These are phyloP conservation scores for Chimonanthus praecox DNA, from an alignment of 164 flowering plant genomes.

Conservation along the genomic window DNA sequence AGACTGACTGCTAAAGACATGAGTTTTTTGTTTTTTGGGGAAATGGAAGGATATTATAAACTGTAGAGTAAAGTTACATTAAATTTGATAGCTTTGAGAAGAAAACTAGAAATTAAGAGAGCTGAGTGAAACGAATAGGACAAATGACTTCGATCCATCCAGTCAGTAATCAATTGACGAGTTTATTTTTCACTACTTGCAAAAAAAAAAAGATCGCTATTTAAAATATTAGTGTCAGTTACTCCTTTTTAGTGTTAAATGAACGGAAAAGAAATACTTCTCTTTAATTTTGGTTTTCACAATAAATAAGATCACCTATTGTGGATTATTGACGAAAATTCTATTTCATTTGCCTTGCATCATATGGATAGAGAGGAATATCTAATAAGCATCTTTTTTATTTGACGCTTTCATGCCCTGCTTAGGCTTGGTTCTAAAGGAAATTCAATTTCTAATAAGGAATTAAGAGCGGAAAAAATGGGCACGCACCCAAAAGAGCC, in stretches of 20 bases:
- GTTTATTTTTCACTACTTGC: neutral
- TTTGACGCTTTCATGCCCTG: neutral
- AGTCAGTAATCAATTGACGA: neutral
- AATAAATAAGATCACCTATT: neutral
- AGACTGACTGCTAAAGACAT: too few relatives aligned
- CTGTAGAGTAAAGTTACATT: too few relatives aligned
- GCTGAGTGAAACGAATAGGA: neutral
- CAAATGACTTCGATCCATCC: neutral
- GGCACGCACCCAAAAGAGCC: conserved; percentile 31
- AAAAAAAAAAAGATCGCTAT: neutral
- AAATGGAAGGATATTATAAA: too few relatives aligned
- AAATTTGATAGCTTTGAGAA: too few relatives aligned
- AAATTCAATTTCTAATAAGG: neutral
- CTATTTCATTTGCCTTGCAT: neutral
- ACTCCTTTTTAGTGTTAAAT: neutral
- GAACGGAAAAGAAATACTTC: neutral
- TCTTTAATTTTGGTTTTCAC: neutral
- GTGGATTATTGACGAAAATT: too few relatives aligned
- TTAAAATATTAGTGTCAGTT: neutral
- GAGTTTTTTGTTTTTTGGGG: too few relatives aligned
- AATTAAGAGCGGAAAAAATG: neutral
- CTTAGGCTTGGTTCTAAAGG: neutral
- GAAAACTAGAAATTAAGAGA: too few relatives aligned
- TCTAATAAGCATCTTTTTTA: neutral
- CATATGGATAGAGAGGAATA: neutral